Percentiles rank a stretch among this genome's conserved stretches.
Conservation (phyloP, 805 yeast species). For the Saccharomycopsis sp. region DNA sequence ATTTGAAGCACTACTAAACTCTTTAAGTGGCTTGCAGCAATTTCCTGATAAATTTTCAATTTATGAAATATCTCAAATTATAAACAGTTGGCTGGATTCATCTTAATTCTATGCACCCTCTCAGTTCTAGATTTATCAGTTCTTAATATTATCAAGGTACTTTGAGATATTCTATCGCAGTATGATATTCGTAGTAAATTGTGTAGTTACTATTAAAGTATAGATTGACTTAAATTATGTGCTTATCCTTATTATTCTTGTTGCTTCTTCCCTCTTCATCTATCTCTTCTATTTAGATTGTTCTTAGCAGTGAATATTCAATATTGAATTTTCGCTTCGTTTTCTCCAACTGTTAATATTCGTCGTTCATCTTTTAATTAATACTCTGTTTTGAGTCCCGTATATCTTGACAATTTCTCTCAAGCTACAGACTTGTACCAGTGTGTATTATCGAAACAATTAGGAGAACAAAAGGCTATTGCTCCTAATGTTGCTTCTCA, state of each 20-base stretch:
- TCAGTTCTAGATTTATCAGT: not conserved
- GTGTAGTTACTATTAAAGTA: not conserved
- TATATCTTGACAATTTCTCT: constrained; percentile 32
- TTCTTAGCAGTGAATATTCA: not conserved
- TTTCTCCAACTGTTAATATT: too few species aligned
- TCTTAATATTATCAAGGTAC: not conserved
- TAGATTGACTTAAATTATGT: not conserved
- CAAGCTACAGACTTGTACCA: constrained; percentile 74
- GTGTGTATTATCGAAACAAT: constrained; percentile 64
- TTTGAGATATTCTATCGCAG: not conserved
- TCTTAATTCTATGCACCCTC: not conserved
- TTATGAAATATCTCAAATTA: not conserved
- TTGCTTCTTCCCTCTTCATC: not conserved
- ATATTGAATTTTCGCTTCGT: not conserved
- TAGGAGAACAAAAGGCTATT: constrained; percentile 78
- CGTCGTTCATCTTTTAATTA: not conserved
- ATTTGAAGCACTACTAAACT: constrained; percentile 9
- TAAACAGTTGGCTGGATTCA: not conserved
- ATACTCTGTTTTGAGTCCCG: not conserved
- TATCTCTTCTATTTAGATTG: not conserved
- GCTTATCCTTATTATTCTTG: not conserved
- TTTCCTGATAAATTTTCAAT: not conserved
- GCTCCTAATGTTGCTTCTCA: constrained; percentile 82
- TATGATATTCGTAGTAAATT: not conserved
- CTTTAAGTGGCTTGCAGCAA: not conserved